These are phyloP conservation scores for Aspergillus wentii DNA, from an alignment of 495 filamentous ascomycete genomes.

Conservation along the genomic window DNA sequence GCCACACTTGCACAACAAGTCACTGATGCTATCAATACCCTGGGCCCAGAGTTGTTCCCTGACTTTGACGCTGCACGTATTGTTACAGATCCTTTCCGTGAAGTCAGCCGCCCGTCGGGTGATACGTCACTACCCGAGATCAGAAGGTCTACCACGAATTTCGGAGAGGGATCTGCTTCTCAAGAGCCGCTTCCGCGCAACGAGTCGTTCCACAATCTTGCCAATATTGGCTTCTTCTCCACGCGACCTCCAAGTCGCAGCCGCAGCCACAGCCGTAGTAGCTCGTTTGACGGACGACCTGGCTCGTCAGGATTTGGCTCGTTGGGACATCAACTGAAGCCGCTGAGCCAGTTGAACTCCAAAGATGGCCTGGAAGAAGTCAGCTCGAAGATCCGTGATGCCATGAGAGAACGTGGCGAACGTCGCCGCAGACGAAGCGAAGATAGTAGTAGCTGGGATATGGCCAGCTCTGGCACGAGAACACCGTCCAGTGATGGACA, in stretches of 20 bases:
- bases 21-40: conserved; percentile 86
- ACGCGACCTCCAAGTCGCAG: conserved; percentile 72
- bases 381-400: conserved; percentile 76
- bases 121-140: conserved; percentile 15
- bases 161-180: conserved; percentile 26
- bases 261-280: conserved; percentile 67
- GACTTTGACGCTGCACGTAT: conserved; percentile 88
- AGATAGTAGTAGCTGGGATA: conserved; percentile 45
- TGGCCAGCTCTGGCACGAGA: conserved; percentile 36
- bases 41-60: conserved; percentile 94
- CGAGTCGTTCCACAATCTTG: conserved; percentile 87
- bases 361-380: conserved; percentile 77
- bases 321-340: conserved; percentile 60
- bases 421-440: conserved; percentile 64
- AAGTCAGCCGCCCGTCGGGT: conserved; percentile 21
- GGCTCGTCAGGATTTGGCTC: conserved; percentile 52
- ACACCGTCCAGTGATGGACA: conserved; percentile 42
- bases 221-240: conserved; percentile 81
- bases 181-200: conserved; percentile 68
- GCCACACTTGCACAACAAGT: conserved; percentile 74
- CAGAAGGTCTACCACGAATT: conserved; percentile 16
- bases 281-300: conserved; percentile 50
- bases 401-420: conserved; percentile 80
- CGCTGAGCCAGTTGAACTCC: conserved; percentile 66
- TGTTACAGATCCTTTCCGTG: conserved; percentile 57